A percentile compares a stretch with the other conserved stretches of the same genome.
Conservation (phyloP, 306 rosid genomes). For the Comarum palustre region DNA sequence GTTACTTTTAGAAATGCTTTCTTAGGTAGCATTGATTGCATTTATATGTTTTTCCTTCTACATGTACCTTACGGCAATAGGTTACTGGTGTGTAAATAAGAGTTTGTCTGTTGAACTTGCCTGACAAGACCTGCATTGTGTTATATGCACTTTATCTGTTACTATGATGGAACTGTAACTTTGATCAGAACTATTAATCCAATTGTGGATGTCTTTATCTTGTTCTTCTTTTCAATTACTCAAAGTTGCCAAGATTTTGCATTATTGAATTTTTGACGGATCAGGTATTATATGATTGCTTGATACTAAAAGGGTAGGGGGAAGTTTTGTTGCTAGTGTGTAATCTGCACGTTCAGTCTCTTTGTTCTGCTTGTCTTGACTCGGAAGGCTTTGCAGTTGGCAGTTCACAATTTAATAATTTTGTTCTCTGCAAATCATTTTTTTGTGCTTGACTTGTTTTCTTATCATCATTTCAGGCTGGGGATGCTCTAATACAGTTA, state of each 20-base stretch:
- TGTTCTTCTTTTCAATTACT: neutral
- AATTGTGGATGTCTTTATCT: neutral
- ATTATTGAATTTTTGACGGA: neutral
- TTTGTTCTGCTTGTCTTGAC: neutral
- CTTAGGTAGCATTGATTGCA: slow-evolving; percentile 2
- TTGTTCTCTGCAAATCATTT: neutral
- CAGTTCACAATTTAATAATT: neutral
- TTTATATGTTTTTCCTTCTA: neutral
- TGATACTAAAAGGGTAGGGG: neutral
- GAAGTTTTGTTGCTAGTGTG: neutral
- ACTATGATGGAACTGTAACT: neutral
- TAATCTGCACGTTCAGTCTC: neutral
- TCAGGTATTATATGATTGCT: neutral
- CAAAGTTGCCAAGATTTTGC: neutral
- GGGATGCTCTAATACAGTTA: slow-evolving; percentile 90
- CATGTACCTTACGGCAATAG: neutral
- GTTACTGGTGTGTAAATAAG: neutral
- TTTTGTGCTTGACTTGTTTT: slow-evolving; percentile 9
- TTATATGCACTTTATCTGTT: neutral
- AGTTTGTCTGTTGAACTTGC: neutral
- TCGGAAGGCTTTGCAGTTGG: neutral
- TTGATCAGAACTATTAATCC: neutral
- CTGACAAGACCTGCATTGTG: neutral
- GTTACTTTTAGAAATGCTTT: neutral
- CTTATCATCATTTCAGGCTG: slow-evolving; percentile 63